Evolutionary conservation across 2,329 filamentous ascomycete genomes (phyloP), one percentile per base, ranked within the genome.

Genomic region (Trichoderma lentiforme): DNA sequence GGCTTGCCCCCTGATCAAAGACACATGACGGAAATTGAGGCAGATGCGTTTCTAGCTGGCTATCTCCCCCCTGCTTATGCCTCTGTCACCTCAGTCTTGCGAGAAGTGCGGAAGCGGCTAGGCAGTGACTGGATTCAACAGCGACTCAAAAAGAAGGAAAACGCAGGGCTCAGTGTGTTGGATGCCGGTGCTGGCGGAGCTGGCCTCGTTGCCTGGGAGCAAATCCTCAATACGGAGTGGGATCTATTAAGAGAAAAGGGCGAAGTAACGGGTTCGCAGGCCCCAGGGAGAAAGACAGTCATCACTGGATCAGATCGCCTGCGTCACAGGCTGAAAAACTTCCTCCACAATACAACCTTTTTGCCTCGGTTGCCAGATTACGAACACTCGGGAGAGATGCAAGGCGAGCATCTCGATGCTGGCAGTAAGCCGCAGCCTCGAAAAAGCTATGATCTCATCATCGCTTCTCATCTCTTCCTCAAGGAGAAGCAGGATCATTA

Each of bases 341-440:
- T 98, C 74, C 84, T 99, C 14, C 88, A 97, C 47, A 92, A 98
- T 79, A 98, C 96, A 0, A 97, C 93, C 0, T 98, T 99, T 78
- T 86, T 99, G 8, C 95, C 95, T 8, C 90, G 95, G 4, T 84
- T 98, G n/a, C 96, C 96, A 0, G 94, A 98, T 77, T 94, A 95
- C 74, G 82, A 94, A 30, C 91, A 92, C 78, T 87, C 89, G 1
- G 84, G 87, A 26, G 84, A 90, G 72, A 88, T 88, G 63, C 85
- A 87, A 11, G 86, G 88, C 21, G 84, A 84, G 71, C 86, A 87
- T 43, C 79, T 93, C 6, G 88, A 93, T 71, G 88, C 88, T 24
- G 85, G 87, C 24, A 81, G 83, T 34, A 79, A 83, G 9, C 84
- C 87, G 6, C 86, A 87, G 21, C 85, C 87, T 3, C 88, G 92